phyloP scores from a whole-genome alignment of 2,329 filamentous ascomycete species.

The Dothideomycetes sp. region DNA sequence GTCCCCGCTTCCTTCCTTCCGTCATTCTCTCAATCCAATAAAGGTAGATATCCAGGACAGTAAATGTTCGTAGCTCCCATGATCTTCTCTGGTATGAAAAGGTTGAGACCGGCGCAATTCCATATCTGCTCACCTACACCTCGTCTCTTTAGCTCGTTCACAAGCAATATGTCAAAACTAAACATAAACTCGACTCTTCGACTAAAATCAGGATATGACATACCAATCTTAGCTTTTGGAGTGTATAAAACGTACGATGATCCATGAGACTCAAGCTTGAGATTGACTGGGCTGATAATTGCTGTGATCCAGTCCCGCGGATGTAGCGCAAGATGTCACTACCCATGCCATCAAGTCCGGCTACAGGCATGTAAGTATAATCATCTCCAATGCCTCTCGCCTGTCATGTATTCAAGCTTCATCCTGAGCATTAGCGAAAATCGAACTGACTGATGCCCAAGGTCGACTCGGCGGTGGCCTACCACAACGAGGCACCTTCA shows the following conservation, averaged over 20 bases:
- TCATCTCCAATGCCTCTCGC: no score
- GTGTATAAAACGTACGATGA: conserved; percentile 23
- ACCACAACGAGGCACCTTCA: conserved; percentile 47
- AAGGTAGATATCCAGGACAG: no score
- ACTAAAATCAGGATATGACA: conserved; percentile 50
- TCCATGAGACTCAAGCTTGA: not conserved
- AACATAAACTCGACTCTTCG: conserved; percentile 32
- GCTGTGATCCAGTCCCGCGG: conserved; percentile 36
- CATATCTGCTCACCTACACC: conserved; percentile 1
- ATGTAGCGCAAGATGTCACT: conserved; percentile 46
- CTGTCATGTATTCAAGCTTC: no score
- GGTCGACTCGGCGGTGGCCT: conserved; percentile 48
- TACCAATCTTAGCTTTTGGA: conserved; percentile 48
- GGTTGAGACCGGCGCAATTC: not conserved
- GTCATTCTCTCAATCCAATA: no score
- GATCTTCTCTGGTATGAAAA: conserved; percentile 2
- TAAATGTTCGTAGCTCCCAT: conserved; percentile 3
- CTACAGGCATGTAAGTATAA: conserved; percentile 41
- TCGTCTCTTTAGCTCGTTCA: not conserved
- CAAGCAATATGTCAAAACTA: conserved; percentile 5
- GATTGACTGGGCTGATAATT: no score
- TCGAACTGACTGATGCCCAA: conserved; percentile 13
- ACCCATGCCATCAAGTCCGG: conserved; percentile 44
- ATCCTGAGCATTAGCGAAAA: no score
- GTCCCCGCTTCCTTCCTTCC: no score